Conservation (phyloP, 495 filamentous ascomycete species). For the Neurospora tetraspora region DNA sequence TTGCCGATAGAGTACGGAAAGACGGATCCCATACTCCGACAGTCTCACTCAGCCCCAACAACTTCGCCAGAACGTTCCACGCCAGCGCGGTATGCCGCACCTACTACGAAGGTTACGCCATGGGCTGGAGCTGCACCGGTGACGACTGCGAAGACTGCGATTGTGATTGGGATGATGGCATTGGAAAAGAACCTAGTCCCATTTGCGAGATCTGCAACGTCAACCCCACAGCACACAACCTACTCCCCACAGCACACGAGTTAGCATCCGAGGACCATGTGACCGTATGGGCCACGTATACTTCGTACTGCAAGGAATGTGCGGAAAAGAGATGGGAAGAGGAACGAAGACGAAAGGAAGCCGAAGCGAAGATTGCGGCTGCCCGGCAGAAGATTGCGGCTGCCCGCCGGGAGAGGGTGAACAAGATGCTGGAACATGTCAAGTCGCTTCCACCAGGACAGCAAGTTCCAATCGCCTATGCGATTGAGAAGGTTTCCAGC, state of each 20-base stretch:
- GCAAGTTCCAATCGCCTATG: not conserved
- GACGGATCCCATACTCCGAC: not conserved
- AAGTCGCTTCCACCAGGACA: not conserved
- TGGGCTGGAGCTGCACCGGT: no score
- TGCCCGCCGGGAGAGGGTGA: not conserved
- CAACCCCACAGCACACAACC: no score
- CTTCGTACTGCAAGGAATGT: not conserved
- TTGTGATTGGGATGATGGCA: no score
- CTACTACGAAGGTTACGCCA: not conserved
- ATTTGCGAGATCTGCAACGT: not conserved
- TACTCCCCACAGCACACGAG: not conserved
- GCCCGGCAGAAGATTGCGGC: not conserved
- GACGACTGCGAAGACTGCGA: not conserved
- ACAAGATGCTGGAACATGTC: not conserved
- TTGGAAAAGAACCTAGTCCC: no score
- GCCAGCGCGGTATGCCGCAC: not conserved
- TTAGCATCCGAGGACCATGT: not conserved
- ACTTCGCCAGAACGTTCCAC: not conserved
- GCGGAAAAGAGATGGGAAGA: not conserved
- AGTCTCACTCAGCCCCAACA: not conserved
- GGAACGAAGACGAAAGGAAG: not conserved
- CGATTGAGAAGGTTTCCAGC: not conserved
- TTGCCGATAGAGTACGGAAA: not conserved
- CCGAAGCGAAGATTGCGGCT: not conserved
- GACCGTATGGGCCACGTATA: no score